A percentile compares a stretch with the other conserved stretches of the same genome.
phyloP scores from a whole-genome alignment of 169 alveolate genomes.

The Babesia bigemina region DNA sequence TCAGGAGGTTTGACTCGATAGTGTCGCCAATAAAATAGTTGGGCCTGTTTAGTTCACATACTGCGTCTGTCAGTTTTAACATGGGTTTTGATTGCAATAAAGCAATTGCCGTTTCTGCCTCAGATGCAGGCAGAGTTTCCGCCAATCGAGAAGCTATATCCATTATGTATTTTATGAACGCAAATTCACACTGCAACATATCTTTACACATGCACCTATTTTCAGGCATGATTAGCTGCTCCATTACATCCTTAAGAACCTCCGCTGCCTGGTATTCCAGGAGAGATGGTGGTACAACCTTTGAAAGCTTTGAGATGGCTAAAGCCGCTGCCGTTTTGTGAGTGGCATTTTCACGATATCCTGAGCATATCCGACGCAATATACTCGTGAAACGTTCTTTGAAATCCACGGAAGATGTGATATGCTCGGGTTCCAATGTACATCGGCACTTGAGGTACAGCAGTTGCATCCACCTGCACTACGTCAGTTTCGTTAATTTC shows the following conservation, averaged over 20 bases:
- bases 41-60: slow-evolving; percentile 11
- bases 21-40: slow-evolving; percentile 16
- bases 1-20: slow-evolving; percentile 3
- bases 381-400: background rate
- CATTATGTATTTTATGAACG: background rate
- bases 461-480: slow-evolving; percentile 26
- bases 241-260: background rate
- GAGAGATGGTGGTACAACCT: background rate
- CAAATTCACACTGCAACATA: slow-evolving; percentile 21
- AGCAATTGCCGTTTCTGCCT: background rate
- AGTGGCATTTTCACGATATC: background rate
- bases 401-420: background rate
- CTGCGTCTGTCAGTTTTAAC: slow-evolving; percentile 4
- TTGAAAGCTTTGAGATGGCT: background rate
- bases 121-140: background rate
- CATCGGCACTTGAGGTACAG: slow-evolving; percentile 1
- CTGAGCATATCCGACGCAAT: background rate
- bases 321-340: background rate
- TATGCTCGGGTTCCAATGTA: background rate
- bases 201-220: slow-evolving; percentile 7
- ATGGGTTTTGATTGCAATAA: slow-evolving; percentile 2
- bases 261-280: slow-evolving; percentile 1
- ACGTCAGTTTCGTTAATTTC: background rate
- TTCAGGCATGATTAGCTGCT: background rate
- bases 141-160: slow-evolving; percentile 1